Base-by-base conservation (phyloP, 148 eudicot genomes). In the Camellia granthamiana region DNA sequence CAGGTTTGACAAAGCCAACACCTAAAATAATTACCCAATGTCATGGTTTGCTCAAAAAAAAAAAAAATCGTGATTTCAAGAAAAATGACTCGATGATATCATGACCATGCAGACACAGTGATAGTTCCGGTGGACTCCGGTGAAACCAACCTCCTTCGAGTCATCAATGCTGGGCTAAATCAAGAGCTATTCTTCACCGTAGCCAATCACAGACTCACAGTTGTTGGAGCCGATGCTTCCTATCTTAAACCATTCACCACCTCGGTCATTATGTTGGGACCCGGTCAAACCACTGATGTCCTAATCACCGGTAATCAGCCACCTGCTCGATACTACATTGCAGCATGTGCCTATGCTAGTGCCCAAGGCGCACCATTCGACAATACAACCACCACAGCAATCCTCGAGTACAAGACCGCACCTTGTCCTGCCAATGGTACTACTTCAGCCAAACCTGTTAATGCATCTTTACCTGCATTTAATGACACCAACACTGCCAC, bases 171-270 rank as follows among this genome's bases (percentile, higher is more conserved):
- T 0, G 97, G 86, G 21, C 75, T 96, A 41, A 96, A 96, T 86
- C 99, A 95, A 81, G 94, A 95, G 78, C 95, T 93, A 51, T 96
- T 96, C 89, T 90, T 96, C 87, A 87, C 90, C 7, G 85, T 96
- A 0, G 98, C 97, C 67, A 89, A 90, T 83, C 99, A 96, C 86
- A 80, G 73, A 66, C 82, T 96, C 72, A 92, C 91, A 0, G 95
- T 96, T 5, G 97, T 96, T 1, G 97, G 95, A 64, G 98, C 99
- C 2, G 99, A 96, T 64, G 99, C 99, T 56, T 86, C 94, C 15
- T 95, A 95, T 81, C 85, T 90, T n/a, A 91, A 92, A 52, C 97
- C 93, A 55, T 95, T 95, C 88, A 83, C 89, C 60, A 93, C 99
- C 51, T 76, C 86, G 8, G 88, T 91, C 44, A 87, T 93, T 73